Base-by-base conservation (phyloP, 1,284 basidiomycete genomes). In the Volvariella volvacea region DNA sequence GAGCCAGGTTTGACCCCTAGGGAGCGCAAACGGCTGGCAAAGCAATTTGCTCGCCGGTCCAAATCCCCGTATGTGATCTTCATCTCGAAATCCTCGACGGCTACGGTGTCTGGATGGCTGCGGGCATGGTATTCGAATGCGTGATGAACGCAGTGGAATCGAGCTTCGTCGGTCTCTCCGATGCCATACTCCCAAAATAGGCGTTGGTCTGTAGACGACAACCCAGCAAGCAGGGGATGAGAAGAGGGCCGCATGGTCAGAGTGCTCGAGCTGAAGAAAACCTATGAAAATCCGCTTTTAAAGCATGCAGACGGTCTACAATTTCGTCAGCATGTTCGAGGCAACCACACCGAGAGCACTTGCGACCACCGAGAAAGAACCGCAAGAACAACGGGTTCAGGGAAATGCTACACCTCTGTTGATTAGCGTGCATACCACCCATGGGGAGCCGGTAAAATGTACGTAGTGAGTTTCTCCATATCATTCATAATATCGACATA, bases 131-230 rank as follows among this genome's bases (percentile, higher is more conserved):
- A 59, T 44, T 72, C 70, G 55, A 80, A 78, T n/a, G 76, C 78
- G 49, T 76, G 71, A 52, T 78, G 76, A 28, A 79, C 65, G 50
- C 71, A 76, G 47, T 57, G 54, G 57, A 74, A 78, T 10, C 73
- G 68, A 28, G 62, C 52, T 17, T 53, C 28, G 22, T 59, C 56
- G 14, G 53, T 55, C 30, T 62, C 53, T 28, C 74, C 76, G 32
- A 68, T 61, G 31, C 74, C 72, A 50, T 68, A 76, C 44, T 65
- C 60, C 47, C 61, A 51, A 59, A 79, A 78, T 39, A 66, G 63
- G 31, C 56, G 55, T 53, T 65, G 62, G 55, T 76, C 73, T 34
- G 60, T 54, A 28, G 61, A 47, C 39, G 68, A 58, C 34, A 76
- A 62, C 17, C 51, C 42, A 12, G 52, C 49, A 41, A 63, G 55